These are phyloP conservation scores for Ustilago hordei DNA, from an alignment of 1,284 basidiomycete species.

Conservation along the genomic window DNA sequence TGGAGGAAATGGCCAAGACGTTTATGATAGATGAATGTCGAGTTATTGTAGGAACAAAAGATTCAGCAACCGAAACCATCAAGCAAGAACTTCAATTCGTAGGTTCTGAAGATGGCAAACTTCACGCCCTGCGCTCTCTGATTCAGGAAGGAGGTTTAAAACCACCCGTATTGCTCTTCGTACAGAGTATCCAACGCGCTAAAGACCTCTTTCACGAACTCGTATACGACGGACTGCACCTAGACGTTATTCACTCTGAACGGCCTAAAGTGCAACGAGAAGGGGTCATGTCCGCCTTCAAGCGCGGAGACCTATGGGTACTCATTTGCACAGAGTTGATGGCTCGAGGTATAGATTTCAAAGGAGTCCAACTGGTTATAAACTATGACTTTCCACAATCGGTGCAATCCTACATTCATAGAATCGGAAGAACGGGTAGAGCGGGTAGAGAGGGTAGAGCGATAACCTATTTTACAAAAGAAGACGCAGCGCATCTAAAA, in stretches of 20 bases:
- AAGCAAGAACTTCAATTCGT: slow-evolving; percentile 89
- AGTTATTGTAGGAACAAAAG: slow-evolving; percentile 74
- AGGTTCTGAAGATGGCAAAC: slow-evolving; percentile 90
- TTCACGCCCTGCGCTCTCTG: slow-evolving; percentile 81
- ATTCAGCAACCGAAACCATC: slow-evolving; percentile 82
- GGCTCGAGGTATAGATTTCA: slow-evolving; percentile 97
- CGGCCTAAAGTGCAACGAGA: slow-evolving; percentile 88
- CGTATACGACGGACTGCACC: slow-evolving; percentile 83
- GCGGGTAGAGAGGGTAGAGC: slow-evolving; percentile 91
- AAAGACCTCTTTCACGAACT: slow-evolving; percentile 89
- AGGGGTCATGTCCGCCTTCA: slow-evolving; percentile 78
- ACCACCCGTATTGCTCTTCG: slow-evolving; percentile 92
- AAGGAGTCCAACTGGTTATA: slow-evolving; percentile 88
- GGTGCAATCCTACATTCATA: slow-evolving; percentile 93
- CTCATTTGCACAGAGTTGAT: slow-evolving; percentile 68
- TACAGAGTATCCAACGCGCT: slow-evolving; percentile 90
- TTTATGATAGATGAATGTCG: slow-evolving; percentile 74
- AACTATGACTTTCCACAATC: slow-evolving; percentile 76
- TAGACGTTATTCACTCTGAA: slow-evolving; percentile 91
- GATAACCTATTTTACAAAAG: slow-evolving; percentile 93
- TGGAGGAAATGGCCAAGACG: slow-evolving; percentile 85
- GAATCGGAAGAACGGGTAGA: slow-evolving; percentile 94
- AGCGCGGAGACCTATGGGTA: slow-evolving; percentile 73
- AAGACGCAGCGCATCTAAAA: slow-evolving; percentile 90
- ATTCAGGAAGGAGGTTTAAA: slow-evolving; percentile 83